Conservation (phyloP, 306 rosid genomes). For the Lathyrus tuberosus region DNA sequence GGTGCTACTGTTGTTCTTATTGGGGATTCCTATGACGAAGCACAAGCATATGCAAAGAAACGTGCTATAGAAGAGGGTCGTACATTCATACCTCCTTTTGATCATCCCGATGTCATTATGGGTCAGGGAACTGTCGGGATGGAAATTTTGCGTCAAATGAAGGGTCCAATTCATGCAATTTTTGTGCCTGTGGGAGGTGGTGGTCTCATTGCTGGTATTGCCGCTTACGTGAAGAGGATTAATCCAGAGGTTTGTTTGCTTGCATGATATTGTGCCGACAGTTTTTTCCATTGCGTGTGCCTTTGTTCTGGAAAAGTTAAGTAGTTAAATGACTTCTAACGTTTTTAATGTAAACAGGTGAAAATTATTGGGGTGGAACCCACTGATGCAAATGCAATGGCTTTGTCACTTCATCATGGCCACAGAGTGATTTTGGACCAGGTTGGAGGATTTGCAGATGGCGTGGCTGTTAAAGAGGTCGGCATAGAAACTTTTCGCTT, state of each 20-base stretch:
- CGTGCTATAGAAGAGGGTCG: constrained; percentile 70
- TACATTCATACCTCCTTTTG: constrained; percentile 86
- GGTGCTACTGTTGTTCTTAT: constrained; percentile 85
- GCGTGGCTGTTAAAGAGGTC: constrained; percentile 98
- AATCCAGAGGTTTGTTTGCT: constrained; percentile 68
- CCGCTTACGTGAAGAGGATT: constrained; percentile 94
- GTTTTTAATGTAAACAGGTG: constrained; percentile 54
- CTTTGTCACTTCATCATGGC: constrained; percentile 82
- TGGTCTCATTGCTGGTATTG: constrained; percentile 95
- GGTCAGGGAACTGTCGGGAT: constrained; percentile 98
- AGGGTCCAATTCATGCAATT: constrained; percentile 72
- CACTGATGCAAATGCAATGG: constrained; percentile 93
- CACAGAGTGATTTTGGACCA: constrained; percentile 78
- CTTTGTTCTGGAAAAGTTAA: constrained; percentile 5
- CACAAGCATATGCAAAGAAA: constrained; percentile 88
- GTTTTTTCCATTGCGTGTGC: neutral
- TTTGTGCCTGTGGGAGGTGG: constrained; percentile 99
- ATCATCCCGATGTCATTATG: constrained; percentile 90
- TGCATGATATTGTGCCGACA: constrained; percentile 25
- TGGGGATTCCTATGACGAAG: constrained; percentile 95
- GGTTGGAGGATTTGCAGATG: constrained; percentile 96
- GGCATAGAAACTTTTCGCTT: constrained; percentile 92
- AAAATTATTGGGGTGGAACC: constrained; percentile 97
- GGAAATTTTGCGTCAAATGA: constrained; percentile 83
- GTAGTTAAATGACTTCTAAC: constrained; percentile 5